Base-by-base conservation (phyloP, 345 rosid species). In the Eucalyptus microcorys region DNA sequence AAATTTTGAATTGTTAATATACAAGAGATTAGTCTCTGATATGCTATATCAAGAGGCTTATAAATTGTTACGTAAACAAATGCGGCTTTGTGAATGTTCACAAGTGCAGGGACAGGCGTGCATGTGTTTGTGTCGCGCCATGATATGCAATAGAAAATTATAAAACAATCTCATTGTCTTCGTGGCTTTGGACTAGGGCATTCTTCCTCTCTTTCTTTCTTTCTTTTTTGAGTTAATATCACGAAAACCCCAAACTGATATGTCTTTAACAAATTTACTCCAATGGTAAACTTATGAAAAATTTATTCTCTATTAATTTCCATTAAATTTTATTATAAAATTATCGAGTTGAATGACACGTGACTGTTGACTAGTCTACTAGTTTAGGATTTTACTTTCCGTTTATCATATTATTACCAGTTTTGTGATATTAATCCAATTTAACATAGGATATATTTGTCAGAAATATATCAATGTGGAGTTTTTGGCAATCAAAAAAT, bases 291-390 rank as follows among this genome's bases (percentile, higher is more conserved):
- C 0, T 7, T 7, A 52, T 52, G 26, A 52, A 2, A 52, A 52
- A 7, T 52, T 52, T 7, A 52, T 52, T 19, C 1, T 52, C 2
- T 3, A 19, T 52, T 52, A 52, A 0, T 52, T 52, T 52, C 0
- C 10, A 52, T 52, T 52, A 3, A 52, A 52, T 52, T 52, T 52
- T 52, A 19, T 52, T 52, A 2, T 52, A 7, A 21, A 52, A 52
- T 7, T 7, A 52, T 1, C 10, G 0, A 19, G 0, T 52, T 52
- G 4, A 19, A 19, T 52, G 4, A 19, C 4, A 19, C 10, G 0
- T 1, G 2, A 52, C 1, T 7, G 0, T 7, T 17, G 4, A 17
- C 0, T 19, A 0, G 0, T 19, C 1, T 52, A 52, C 0, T 0
- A 19, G 7, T 52, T 52, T 52, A 1, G 19, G 4, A 52, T 52